Evolutionary conservation across 2,329 filamentous ascomycete species (phyloP), one percentile per base, ranked within the genome.

Genomic region (Cryphonectria naterciae): DNA sequence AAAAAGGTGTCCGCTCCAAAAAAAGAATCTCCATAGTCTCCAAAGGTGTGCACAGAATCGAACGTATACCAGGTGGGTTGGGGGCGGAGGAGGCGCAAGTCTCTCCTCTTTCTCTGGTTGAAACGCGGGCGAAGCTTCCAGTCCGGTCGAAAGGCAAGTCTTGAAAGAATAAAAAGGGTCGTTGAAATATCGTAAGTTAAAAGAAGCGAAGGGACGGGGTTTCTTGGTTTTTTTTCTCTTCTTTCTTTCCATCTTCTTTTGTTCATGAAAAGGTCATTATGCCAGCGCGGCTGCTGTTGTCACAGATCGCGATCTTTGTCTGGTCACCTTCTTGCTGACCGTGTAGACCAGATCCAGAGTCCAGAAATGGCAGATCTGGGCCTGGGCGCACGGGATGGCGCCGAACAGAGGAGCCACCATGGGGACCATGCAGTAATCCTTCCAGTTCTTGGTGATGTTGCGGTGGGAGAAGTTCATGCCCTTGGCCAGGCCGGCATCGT

Each of bases 301-400:
- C 66, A 83, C 73, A 3, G 83, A 83, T 71, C 84, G 84, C 43
- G 82, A 80, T 74, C 85, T 80, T 78, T 86, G 83, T 70, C 87
- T 81, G 2, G 85, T 87, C 75, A 89, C 86, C 78, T 93, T 93
- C 80, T 90, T 89, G 82, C 90, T 92, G 76, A 93, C 91, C 0
- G 89, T 87, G 79, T 93, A 93, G 15, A 91, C 89, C 74, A 93
- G 78, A 69, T 91, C 85, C 46, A 90, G 82, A 0, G 89, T 92
- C 86, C 90, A 93, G 76, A 93, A 88, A 77, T 93, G 91, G 76
- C 85, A 88, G 68, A 93, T 80, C 74, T 91, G 87, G 2, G 91
- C 91, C 73, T 93, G 89, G 5, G 89, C 84, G 60, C 89, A 88
- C 0, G 91, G 91, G 25, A 93, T 86, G 0, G 89, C 86, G 25